These are phyloP conservation scores for Candida dendrica DNA, from an alignment of 805 yeast genomes.

Conservation along the genomic window DNA sequence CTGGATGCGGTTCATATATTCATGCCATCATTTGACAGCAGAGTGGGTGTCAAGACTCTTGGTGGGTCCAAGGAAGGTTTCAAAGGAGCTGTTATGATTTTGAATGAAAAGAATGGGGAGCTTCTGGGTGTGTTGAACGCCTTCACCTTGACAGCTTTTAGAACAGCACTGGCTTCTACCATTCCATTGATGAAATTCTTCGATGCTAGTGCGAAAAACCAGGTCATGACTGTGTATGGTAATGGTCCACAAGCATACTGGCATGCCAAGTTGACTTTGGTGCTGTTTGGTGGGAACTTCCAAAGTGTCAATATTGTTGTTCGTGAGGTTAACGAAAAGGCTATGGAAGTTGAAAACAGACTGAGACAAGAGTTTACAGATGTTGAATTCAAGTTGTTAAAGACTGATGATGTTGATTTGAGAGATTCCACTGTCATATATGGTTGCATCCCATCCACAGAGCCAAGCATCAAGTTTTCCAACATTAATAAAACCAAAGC, in stretches of 20 bases:
- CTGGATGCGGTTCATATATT: slow-evolving; percentile 41
- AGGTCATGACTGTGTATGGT: slow-evolving; percentile 40
- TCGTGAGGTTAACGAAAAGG: slow-evolving; percentile 35
- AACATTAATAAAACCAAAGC: slow-evolving; percentile 21
- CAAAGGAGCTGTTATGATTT: slow-evolving; percentile 46
- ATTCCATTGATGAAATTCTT: slow-evolving; percentile 35
- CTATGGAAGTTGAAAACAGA: slow-evolving; percentile 12
- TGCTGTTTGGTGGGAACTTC: slow-evolving; percentile 31
- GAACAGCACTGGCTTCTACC: slow-evolving; percentile 56
- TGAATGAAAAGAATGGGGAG: slow-evolving; percentile 44
- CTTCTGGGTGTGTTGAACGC: slow-evolving; percentile 51
- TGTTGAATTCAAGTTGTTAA: slow-evolving; percentile 18
- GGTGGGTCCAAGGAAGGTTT: slow-evolving; percentile 55
- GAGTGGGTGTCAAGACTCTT: slow-evolving; percentile 53
- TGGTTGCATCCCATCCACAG: slow-evolving; percentile 55
- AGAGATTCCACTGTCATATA: slow-evolving; percentile 40
- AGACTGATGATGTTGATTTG: slow-evolving; percentile 21
- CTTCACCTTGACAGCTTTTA: slow-evolving; percentile 51
- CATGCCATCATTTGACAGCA: slow-evolving; percentile 57
- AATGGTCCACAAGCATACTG: slow-evolving; percentile 60
- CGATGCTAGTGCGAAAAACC: slow-evolving; percentile 14
- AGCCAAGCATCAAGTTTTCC: slow-evolving; percentile 33
- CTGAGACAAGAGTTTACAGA: slow-evolving; percentile 24
- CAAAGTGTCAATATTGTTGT: slow-evolving; percentile 37
- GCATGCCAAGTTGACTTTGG: slow-evolving; percentile 44